A percentile compares a stretch with the other conserved stretches of the same genome.
These are phyloP conservation scores for Ophiostoma sp. DNA, from an alignment of 2,329 filamentous ascomycete genomes.

Conservation along the genomic window DNA sequence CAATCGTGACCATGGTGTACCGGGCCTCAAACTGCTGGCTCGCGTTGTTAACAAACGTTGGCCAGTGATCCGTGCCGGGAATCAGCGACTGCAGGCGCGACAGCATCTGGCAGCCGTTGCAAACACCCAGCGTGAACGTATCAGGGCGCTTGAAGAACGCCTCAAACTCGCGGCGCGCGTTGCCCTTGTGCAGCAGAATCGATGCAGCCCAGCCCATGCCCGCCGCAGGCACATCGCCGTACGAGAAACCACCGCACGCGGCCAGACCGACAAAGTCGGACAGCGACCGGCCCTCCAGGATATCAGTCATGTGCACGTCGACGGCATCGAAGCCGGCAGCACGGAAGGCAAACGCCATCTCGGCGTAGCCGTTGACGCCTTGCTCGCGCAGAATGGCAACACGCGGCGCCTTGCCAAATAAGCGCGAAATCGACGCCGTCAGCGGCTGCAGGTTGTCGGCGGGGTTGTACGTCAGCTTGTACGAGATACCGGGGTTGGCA, in stretches of 20 bases:
- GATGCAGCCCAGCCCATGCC: constrained; percentile 95
- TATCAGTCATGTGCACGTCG: constrained; percentile 95
- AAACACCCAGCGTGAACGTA: constrained; percentile 89
- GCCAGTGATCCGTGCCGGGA: constrained; percentile 78
- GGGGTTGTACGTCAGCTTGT: constrained; percentile 74
- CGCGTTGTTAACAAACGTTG: constrained; percentile 76
- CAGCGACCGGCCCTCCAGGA: constrained; percentile 73
- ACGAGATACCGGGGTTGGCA: constrained; percentile 74
- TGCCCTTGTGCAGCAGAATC: constrained; percentile 71
- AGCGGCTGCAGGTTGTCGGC: constrained; percentile 69
- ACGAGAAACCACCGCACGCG: constrained; percentile 95
- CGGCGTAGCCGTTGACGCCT: constrained; percentile 91
- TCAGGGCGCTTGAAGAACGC: constrained; percentile 81
- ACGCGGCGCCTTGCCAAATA: constrained; percentile 57
- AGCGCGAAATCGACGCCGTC: constrained; percentile 52
- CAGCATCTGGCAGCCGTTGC: constrained; percentile 96
- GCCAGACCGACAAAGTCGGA: constrained; percentile 80
- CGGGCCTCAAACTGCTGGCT: constrained; percentile 88
- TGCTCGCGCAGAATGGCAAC: constrained; percentile 94
- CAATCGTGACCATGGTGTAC: constrained; percentile 73
- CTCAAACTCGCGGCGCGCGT: constrained; percentile 69
- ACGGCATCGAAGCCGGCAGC: constrained; percentile 85
- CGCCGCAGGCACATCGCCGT: constrained; percentile 73
- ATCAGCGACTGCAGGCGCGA: constrained; percentile 77
- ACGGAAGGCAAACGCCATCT: constrained; percentile 96